Conservation (phyloP, 192 early-diverging fungal genomes). For the Gryganskiella cystojenkinii region DNA sequence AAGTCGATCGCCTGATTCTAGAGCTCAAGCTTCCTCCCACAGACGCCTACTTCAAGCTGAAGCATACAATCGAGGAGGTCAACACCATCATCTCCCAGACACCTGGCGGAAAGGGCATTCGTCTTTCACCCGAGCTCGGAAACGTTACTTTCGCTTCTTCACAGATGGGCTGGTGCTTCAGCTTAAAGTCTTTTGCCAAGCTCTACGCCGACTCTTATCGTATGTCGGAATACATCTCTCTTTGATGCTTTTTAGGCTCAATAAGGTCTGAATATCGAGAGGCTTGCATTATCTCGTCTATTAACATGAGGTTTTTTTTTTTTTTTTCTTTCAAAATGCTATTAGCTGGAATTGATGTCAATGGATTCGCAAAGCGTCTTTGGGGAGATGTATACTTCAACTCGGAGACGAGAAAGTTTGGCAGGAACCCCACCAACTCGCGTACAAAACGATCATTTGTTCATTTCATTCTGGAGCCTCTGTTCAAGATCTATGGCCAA, state of each 20-base stretch:
- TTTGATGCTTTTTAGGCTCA: too few species aligned
- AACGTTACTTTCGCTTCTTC: slow-evolving; percentile 96
- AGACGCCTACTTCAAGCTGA: slow-evolving; percentile 97
- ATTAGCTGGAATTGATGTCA: slow-evolving; percentile 70
- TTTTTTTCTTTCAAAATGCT: neutral
- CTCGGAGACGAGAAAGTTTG: slow-evolving; percentile 81
- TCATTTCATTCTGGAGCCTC: slow-evolving; percentile 94
- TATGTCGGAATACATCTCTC: slow-evolving; percentile 37
- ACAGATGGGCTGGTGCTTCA: slow-evolving; percentile 94
- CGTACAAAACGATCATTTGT: slow-evolving; percentile 87
- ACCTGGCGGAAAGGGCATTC: slow-evolving; percentile 68
- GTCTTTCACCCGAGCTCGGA: slow-evolving; percentile 92
- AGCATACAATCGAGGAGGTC: slow-evolving; percentile 95
- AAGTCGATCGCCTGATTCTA: slow-evolving; percentile 96
- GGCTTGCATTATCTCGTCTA: too few species aligned
- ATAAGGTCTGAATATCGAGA: too few species aligned
- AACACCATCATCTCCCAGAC: slow-evolving; percentile 80
- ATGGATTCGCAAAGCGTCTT: slow-evolving; percentile 89
- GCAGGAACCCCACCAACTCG: slow-evolving; percentile 69
- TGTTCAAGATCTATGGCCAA: slow-evolving; percentile 94
- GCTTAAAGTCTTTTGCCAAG: slow-evolving; percentile 90
- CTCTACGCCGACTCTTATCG: slow-evolving; percentile 87
- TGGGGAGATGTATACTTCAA: slow-evolving; percentile 99
- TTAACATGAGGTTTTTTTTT: neutral
- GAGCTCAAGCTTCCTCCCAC: slow-evolving; percentile 96